phyloP scores from a whole-genome alignment of 2,329 filamentous ascomycete genomes.

The Ustulina deusta region DNA sequence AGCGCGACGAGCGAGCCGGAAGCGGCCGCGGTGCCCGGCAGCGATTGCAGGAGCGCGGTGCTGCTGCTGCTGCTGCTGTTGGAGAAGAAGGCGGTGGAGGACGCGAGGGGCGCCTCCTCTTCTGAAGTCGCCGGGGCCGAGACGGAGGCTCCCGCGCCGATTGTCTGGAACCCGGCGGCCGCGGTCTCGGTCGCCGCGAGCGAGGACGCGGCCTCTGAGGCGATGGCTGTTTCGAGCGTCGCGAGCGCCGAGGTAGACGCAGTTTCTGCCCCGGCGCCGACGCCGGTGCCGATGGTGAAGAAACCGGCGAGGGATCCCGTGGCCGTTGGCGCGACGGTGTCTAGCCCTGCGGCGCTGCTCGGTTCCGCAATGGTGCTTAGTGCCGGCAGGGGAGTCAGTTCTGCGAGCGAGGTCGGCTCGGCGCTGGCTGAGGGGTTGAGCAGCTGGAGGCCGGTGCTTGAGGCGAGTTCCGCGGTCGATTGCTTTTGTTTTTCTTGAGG shows the following conservation, averaged over 20 bases:
- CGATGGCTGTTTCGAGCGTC: slow-evolving; percentile 9
- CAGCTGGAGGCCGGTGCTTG: slow-evolving; percentile 18
- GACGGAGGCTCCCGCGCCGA: slow-evolving; percentile 25
- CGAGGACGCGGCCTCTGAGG: slow-evolving; percentile 21
- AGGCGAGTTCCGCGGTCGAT: slow-evolving; percentile 11
- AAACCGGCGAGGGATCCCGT: slow-evolving; percentile 14
- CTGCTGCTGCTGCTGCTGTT: no score
- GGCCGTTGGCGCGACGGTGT: background rate
- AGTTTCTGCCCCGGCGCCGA: background rate
- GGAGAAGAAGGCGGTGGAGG: slow-evolving; percentile 11
- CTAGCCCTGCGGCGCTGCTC: background rate
- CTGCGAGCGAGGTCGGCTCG: slow-evolving; percentile 10
- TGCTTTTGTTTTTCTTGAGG: slow-evolving; percentile 17
- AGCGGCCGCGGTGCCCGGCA: slow-evolving; percentile 24
- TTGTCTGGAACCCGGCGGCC: slow-evolving; percentile 39
- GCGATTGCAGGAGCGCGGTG: slow-evolving; percentile 18
- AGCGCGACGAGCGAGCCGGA: slow-evolving; percentile 24
- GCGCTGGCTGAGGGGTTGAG: slow-evolving; percentile 5
- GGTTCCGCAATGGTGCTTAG: background rate
- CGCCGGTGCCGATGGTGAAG: slow-evolving; percentile 18
- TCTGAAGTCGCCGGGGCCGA: no score
- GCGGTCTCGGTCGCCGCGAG: slow-evolving; percentile 10
- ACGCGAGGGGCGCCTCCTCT: slow-evolving; percentile 33
- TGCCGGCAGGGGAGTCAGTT: slow-evolving; percentile 5
- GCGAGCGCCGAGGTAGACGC: slow-evolving; percentile 15